These are phyloP conservation scores for Sugiyamaella chiloensis DNA, from an alignment of 805 yeast species.

Conservation along the genomic window DNA sequence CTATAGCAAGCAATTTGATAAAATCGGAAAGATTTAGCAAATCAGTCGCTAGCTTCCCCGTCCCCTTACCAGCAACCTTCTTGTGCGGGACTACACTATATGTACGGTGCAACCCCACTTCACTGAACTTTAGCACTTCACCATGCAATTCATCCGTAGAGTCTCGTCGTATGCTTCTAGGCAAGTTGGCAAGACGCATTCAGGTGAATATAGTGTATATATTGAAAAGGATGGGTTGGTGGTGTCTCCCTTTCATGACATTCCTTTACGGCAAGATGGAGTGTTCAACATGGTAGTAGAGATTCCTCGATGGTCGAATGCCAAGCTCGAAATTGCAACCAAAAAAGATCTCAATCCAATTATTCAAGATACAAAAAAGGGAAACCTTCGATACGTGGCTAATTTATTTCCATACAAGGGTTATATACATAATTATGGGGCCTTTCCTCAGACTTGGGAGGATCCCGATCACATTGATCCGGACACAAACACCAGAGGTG, in stretches of 20 bases:
- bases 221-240: slow-evolving; percentile 69
- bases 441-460: slow-evolving; percentile 81
- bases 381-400: slow-evolving; percentile 68
- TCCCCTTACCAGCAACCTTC: no score
- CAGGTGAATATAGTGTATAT: slow-evolving; percentile 77
- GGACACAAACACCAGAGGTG: slow-evolving; percentile 62
- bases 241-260: slow-evolving; percentile 81
- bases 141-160: slow-evolving; percentile 2
- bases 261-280: slow-evolving; percentile 72
- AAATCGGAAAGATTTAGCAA: no score
- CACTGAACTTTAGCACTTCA: no score
- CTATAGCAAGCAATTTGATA: no score
- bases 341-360: slow-evolving; percentile 66
- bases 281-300: slow-evolving; percentile 75
- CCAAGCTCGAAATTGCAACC: slow-evolving; percentile 65
- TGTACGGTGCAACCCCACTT: no score
- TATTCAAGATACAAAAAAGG: slow-evolving; percentile 74
- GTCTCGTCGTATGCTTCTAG: slow-evolving; percentile 57
- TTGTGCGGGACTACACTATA: no score
- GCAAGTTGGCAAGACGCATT: slow-evolving; percentile 82
- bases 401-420: slow-evolving; percentile 83
- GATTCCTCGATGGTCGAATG: slow-evolving; percentile 89
- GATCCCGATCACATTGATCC: slow-evolving; percentile 63
- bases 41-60: no score
- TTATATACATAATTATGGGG: slow-evolving; percentile 75